A percentile compares a stretch with the other conserved stretches of the same genome.
Conservation (phyloP, 768 basidiomycete species). For the Tricholoma matsutake region DNA sequence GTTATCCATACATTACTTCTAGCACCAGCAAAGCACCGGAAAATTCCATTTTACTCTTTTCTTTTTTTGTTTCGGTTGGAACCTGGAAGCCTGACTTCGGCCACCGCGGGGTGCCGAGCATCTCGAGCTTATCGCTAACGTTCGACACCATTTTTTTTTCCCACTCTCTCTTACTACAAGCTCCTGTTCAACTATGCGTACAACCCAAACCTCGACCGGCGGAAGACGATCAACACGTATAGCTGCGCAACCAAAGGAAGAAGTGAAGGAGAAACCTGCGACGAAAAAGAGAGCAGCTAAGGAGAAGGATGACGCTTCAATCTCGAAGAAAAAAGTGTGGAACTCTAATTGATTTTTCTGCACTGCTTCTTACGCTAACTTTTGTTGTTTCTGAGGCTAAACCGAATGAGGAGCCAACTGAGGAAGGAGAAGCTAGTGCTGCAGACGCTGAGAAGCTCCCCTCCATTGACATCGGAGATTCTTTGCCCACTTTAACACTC, state of each 20-base stretch:
- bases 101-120: not conserved
- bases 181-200: conserved; percentile 25
- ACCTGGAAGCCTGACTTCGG: not conserved
- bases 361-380: conserved; percentile 1
- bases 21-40: not conserved
- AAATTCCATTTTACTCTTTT: not conserved
- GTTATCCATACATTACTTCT: conserved; percentile 3
- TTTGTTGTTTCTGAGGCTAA: conserved; percentile 30
- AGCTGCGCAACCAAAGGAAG: conserved; percentile 43
- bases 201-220: conserved; percentile 31
- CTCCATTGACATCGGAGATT: conserved; percentile 68
- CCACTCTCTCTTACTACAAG: conserved; percentile 13
- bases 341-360: conserved; percentile 7
- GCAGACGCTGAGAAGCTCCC: conserved; percentile 18
- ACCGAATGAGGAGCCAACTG: conserved; percentile 26
- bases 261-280: conserved; percentile 34
- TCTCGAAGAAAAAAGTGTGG: conserved; percentile 37
- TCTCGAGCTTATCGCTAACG: not conserved
- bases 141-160: not conserved
- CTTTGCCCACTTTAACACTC: conserved; percentile 67
- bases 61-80: not conserved
- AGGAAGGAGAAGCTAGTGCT: conserved; percentile 16
- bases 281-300: conserved; percentile 33
- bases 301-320: conserved; percentile 30
- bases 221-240: conserved; percentile 52